phyloP scores from a whole-genome alignment of 1,284 basidiomycete genomes.

The Leccinum pallidistipes region DNA sequence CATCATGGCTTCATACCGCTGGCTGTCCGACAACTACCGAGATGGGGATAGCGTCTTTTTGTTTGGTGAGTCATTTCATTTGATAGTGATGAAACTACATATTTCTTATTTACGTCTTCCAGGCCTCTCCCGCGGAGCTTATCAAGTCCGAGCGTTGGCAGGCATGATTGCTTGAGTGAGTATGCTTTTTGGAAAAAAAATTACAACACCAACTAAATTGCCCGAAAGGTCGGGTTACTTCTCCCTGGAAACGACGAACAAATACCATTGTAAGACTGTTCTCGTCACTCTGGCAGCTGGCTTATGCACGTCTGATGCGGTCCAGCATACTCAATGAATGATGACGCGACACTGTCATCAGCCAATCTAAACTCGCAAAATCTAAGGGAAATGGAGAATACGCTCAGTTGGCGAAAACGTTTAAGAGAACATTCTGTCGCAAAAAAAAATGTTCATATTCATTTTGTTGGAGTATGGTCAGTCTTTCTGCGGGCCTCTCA shows the following conservation, averaged over 20 bases:
- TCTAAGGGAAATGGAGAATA: constrained; percentile 13
- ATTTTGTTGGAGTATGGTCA: constrained; percentile 42
- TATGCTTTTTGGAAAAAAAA: background rate
- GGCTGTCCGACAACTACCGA: constrained; percentile 38
- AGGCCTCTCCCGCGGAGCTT: constrained; percentile 43
- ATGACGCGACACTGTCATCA: constrained; percentile 13
- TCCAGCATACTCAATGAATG: too few relatives aligned
- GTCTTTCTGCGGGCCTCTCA: constrained; percentile 1
- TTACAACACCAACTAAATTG: background rate
- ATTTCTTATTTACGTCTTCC: constrained; percentile 3
- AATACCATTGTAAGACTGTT: constrained; percentile 36
- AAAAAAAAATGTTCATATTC: constrained; percentile 28
- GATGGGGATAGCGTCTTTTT: constrained; percentile 37
- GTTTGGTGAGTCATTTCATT: constrained; percentile 29
- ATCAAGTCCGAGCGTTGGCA: constrained; percentile 39
- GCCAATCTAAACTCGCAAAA: constrained; percentile 12
- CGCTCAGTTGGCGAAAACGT: constrained; percentile 23
- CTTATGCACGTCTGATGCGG: constrained; percentile 2
- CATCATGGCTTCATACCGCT: constrained; percentile 37
- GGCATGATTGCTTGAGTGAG: constrained; percentile 38
- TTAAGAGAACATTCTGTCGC: constrained; percentile 31
- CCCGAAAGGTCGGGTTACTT: constrained; percentile 37
- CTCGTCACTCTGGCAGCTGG: background rate
- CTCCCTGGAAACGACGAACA: constrained; percentile 38
- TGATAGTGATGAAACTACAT: background rate